A percentile compares a stretch with the other conserved stretches of the same genome.
These are phyloP conservation scores for Myriosclerotinia scirpicola DNA, from an alignment of 2,329 filamentous ascomycete genomes.

Conservation along the genomic window DNA sequence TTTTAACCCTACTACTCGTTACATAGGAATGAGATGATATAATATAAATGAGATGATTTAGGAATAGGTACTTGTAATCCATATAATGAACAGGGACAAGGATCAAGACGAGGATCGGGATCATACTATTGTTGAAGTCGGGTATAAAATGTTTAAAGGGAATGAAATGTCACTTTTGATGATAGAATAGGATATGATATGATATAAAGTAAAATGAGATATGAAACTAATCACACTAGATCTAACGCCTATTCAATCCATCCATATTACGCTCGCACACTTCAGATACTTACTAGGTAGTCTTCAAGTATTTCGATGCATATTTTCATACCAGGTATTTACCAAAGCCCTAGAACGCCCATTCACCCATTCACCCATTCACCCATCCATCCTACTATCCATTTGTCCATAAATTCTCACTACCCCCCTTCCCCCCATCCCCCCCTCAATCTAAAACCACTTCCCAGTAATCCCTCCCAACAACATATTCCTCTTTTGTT, in stretches of 20 bases:
- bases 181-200: too few relatives aligned
- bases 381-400: not conserved
- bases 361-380: not conserved
- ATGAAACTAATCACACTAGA: not conserved
- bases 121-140: too few relatives aligned
- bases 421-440: not conserved
- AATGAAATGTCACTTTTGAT: too few relatives aligned
- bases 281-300: not conserved
- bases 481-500: constrained; percentile 84
- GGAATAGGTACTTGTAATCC: too few relatives aligned
- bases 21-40: too few relatives aligned
- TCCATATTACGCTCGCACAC: not conserved
- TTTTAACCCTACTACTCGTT: too few relatives aligned
- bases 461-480: constrained; percentile 67
- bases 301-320: not conserved
- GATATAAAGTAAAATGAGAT: not conserved
- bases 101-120: too few relatives aligned
- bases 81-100: too few relatives aligned
- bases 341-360: constrained; percentile 17
- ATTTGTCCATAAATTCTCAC: not conserved
- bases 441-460: constrained; percentile 44
- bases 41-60: too few relatives aligned
- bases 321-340: constrained; percentile 5
- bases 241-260: not conserved
- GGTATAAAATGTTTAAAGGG: too few relatives aligned